Evolutionary conservation across 2,329 filamentous ascomycete genomes (phyloP).

Genomic region (Aspergillus versicolor): DNA sequence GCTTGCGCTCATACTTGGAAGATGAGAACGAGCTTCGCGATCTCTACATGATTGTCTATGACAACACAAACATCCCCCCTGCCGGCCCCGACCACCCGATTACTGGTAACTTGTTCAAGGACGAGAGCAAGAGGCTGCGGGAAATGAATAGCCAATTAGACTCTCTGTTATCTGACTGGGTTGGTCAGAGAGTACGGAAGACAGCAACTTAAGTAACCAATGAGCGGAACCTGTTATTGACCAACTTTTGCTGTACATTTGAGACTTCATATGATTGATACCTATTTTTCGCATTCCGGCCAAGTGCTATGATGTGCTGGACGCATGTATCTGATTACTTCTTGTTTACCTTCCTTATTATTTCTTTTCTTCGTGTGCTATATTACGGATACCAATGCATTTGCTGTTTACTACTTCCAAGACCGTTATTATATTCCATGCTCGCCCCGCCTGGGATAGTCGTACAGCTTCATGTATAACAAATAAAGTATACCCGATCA

Average conservation of each 20-base stretch:
- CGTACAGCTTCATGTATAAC: not conserved
- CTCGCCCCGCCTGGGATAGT: not conserved
- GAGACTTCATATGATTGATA: not conserved
- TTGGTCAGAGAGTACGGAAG: slow-evolving; percentile 49
- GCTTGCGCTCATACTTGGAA: slow-evolving; percentile 85
- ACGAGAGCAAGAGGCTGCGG: slow-evolving; percentile 80
- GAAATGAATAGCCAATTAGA: slow-evolving; percentile 91
- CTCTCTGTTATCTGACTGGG: slow-evolving; percentile 78
- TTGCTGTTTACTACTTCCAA: not conserved
- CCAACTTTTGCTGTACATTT: not conserved
- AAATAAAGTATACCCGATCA: not conserved
- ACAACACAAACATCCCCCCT: slow-evolving; percentile 79
- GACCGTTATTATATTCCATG: not conserved
- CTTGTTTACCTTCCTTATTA: slow-evolving; percentile 1
- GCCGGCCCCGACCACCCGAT: slow-evolving; percentile 83
- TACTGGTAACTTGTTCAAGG: slow-evolving; percentile 74
- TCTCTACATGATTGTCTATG: slow-evolving; percentile 85
- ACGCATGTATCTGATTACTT: slow-evolving; percentile 4
- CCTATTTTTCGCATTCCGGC: not conserved
- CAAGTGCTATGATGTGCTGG: slow-evolving; percentile 9
- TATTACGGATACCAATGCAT: slow-evolving; percentile 7
- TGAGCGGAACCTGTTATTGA: not conserved
- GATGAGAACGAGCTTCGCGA: slow-evolving; percentile 86
- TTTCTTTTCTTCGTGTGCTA: slow-evolving; percentile 2
- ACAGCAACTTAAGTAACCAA: slow-evolving; percentile 16